A percentile compares a stretch with the other conserved stretches of the same genome.
These are phyloP conservation scores for Trichosporon coremiiforme DNA, from an alignment of 1,284 basidiomycete species.

Conservation along the genomic window DNA sequence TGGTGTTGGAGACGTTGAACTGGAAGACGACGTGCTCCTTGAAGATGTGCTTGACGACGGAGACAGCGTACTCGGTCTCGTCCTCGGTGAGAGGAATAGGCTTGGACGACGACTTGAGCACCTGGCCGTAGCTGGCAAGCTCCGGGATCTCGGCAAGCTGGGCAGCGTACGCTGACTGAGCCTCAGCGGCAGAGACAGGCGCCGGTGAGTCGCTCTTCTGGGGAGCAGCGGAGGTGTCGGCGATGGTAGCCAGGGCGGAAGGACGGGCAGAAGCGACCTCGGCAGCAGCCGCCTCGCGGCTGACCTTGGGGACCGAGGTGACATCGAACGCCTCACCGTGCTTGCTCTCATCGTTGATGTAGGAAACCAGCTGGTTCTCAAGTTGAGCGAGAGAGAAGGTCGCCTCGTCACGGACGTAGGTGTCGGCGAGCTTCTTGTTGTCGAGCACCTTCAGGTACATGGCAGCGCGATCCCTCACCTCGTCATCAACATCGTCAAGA, in stretches of 20 bases:
- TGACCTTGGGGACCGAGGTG: conserved; percentile 82
- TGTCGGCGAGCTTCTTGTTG: conserved; percentile 76
- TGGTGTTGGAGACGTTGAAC: conserved; percentile 98
- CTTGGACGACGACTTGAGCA: conserved; percentile 82
- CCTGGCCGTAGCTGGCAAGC: conserved; percentile 78
- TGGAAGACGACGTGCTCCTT: conserved; percentile 96
- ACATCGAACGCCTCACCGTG: conserved; percentile 73
- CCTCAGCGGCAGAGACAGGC: conserved; percentile 69
- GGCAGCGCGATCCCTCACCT: conserved; percentile 96
- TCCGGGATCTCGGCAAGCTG: conserved; percentile 86
- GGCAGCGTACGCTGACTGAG: conserved; percentile 79
- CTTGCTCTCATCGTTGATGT: conserved; percentile 77
- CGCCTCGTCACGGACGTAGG: conserved; percentile 91
- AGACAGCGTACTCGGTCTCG: conserved; percentile 97
- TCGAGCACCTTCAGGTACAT: conserved; percentile 86
- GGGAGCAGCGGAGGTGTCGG: conserved; percentile 62
- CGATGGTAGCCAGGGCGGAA: conserved; percentile 72
- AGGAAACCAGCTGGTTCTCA: conserved; percentile 82
- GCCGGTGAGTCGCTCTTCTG: conserved; percentile 66
- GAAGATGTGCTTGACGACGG: conserved; percentile 96
- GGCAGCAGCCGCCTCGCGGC: conserved; percentile 81
- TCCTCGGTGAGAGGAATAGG: conserved; percentile 87
- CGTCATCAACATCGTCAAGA: conserved; percentile 97
- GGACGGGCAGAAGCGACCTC: conserved; percentile 74
- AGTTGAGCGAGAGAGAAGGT: conserved; percentile 84